These are phyloP conservation scores for Blastobotrys malaysiensis DNA, from an alignment of 1,139 yeast genomes.

Conservation along the genomic window DNA sequence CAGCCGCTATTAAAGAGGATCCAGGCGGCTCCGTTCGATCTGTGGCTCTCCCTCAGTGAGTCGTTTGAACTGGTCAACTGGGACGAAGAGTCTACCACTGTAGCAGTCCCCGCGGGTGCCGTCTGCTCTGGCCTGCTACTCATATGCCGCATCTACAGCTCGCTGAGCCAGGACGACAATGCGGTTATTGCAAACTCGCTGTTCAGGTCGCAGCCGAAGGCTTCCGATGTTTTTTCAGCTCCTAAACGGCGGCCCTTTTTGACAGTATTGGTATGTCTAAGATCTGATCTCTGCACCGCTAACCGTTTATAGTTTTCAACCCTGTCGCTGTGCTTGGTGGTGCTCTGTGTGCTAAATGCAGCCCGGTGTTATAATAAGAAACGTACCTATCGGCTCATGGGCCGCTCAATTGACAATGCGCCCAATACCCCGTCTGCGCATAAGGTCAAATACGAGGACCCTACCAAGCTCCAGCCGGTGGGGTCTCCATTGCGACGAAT, in stretches of 20 bases:
- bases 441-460: slow-evolving; percentile 26
- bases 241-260: slow-evolving; percentile 13
- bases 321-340: slow-evolving; percentile 13
- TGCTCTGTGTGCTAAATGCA: slow-evolving; percentile 31
- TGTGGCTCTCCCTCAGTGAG: slow-evolving; percentile 50
- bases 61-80: slow-evolving; percentile 53
- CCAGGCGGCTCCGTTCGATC: slow-evolving; percentile 53
- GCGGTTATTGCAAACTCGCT: slow-evolving; percentile 1
- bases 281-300: slow-evolving; percentile 1
- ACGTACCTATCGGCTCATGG: slow-evolving; percentile 41
- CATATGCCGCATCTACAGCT: slow-evolving; percentile 20
- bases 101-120: slow-evolving; percentile 48
- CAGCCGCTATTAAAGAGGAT: slow-evolving; percentile 39
- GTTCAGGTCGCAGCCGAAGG: slow-evolving; percentile 3
- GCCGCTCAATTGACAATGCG: slow-evolving; percentile 32
- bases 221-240: slow-evolving; percentile 5
- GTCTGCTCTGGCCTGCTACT: slow-evolving; percentile 31
- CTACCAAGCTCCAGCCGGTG: slow-evolving; percentile 2
- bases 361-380: slow-evolving; percentile 33
- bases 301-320: slow-evolving; percentile 9
- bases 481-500: slow-evolving; percentile 11
- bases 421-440: slow-evolving; percentile 41
- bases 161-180: slow-evolving; percentile 2
- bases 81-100: slow-evolving; percentile 49
- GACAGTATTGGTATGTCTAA: slow-evolving; percentile 8